A percentile compares a stretch with the other conserved stretches of the same genome.
These are phyloP conservation scores for Tremellales sp. DNA, from an alignment of 1,284 basidiomycete genomes.

Conservation along the genomic window DNA sequence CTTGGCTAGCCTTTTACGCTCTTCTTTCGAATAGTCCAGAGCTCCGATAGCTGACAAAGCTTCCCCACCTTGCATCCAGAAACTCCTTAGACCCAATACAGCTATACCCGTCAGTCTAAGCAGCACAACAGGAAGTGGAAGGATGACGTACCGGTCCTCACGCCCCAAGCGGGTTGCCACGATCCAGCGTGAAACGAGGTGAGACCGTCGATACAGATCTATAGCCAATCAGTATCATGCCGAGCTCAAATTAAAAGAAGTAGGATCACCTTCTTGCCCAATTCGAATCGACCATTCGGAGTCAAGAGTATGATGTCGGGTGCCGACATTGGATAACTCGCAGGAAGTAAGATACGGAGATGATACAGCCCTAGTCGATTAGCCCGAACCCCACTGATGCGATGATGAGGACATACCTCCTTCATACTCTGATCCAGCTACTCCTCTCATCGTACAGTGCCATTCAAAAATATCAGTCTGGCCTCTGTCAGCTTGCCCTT, in stretches of 20 bases:
- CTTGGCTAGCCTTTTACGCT: conserved; percentile 73
- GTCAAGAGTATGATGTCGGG: conserved; percentile 92
- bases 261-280: conserved; percentile 77
- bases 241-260: too few species aligned
- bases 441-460: conserved; percentile 93
- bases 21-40: conserved; percentile 70
- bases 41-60: conserved; percentile 87
- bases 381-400: background rate
- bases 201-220: conserved; percentile 87
- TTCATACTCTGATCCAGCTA: conserved; percentile 81
- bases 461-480: conserved; percentile 61
- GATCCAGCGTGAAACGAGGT: conserved; percentile 60
- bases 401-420: conserved; percentile 63
- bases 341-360: conserved; percentile 82
- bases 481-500: conserved; percentile 75
- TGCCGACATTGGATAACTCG: conserved; percentile 91
- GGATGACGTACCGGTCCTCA: conserved; percentile 71
- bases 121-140: background rate
- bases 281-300: conserved; percentile 90
- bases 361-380: conserved; percentile 61
- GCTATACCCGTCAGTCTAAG: conserved; percentile 51
- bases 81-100: conserved; percentile 83
- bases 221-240: conserved; percentile 16
- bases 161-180: conserved; percentile 98
- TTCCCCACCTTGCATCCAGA: conserved; percentile 84